phyloP scores from a whole-genome alignment of 2,329 filamentous ascomycete species.

The Cryphonectria naterciae region DNA sequence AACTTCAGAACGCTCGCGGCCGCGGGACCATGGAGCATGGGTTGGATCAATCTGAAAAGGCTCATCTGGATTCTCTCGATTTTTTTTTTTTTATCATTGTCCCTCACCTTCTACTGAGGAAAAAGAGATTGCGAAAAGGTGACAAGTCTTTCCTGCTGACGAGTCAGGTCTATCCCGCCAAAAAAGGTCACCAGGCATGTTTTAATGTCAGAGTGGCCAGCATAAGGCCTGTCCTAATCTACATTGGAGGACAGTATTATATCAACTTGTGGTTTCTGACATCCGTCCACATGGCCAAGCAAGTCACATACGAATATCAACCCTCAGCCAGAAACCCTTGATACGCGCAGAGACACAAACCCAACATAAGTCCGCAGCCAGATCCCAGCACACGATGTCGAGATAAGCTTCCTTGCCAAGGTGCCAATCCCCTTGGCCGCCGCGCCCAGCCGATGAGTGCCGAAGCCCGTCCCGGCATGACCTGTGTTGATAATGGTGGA shows the following conservation, averaged over 20 bases:
- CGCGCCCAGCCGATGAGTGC: not conserved
- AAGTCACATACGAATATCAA: not conserved
- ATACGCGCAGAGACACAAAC: not conserved
- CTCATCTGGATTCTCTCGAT: not conserved
- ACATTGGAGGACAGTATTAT: not conserved
- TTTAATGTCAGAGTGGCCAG: too few species aligned
- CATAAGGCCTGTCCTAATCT: too few species aligned
- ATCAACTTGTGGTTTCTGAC: not conserved
- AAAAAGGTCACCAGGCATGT: too few species aligned
- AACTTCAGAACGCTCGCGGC: not conserved
- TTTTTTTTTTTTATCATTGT: not conserved
- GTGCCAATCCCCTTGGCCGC: not conserved
- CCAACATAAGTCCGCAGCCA: not conserved
- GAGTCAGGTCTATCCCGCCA: too few species aligned
- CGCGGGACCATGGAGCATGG: too few species aligned
- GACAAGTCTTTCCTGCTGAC: too few species aligned
- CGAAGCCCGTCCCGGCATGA: not conserved
- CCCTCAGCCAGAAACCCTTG: not conserved
- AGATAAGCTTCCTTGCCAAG: constrained; percentile 8
- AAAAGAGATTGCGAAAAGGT: too few species aligned
- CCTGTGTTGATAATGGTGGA: not conserved
- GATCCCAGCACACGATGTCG: not conserved
- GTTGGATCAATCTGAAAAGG: too few species aligned
- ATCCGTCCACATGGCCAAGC: not conserved
- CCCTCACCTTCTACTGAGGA: too few species aligned